A percentile compares a stretch with the other conserved stretches of the same genome.
Evolutionary conservation across 2,329 filamentous ascomycete species (phyloP).

Genomic region (Aspergillus bombycis): DNA sequence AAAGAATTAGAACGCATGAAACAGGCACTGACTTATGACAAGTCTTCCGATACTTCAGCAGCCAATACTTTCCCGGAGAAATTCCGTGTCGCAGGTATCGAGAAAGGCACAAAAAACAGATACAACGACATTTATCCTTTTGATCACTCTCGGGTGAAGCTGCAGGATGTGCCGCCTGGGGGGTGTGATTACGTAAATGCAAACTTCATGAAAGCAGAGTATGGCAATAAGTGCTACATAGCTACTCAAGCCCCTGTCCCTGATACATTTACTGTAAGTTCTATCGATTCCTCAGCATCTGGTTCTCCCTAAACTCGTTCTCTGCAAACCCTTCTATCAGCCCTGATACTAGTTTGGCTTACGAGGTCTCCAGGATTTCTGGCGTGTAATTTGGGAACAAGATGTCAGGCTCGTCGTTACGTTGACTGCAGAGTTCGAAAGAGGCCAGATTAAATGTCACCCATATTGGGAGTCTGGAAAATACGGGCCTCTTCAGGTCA

Average conservation of each 20-base stretch:
- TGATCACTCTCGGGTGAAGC: conserved; percentile 84
- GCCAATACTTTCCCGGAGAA: conserved; percentile 43
- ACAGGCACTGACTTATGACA: conserved; percentile 68
- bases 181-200: conserved; percentile 95
- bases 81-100: conserved; percentile 85
- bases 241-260: conserved; percentile 93
- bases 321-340: neutral
- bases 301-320: neutral
- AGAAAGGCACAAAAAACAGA: conserved; percentile 92
- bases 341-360: neutral
- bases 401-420: conserved; percentile 94
- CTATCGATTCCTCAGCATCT: neutral
- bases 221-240: conserved; percentile 91
- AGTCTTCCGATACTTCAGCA: conserved; percentile 57
- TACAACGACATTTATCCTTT: conserved; percentile 99
- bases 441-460: conserved; percentile 92
- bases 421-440: conserved; percentile 92
- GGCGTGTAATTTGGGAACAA: conserved; percentile 96
- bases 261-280: conserved; percentile 80
- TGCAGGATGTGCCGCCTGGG: conserved; percentile 68
- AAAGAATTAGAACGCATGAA: conserved; percentile 92
- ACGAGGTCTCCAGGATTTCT: conserved; percentile 73
- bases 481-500: conserved; percentile 77
- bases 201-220: conserved; percentile 76
- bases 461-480: conserved; percentile 83